Conservation (phyloP, 2,329 filamentous ascomycete species). For the Gnomoniopsis smithogilvyi region DNA sequence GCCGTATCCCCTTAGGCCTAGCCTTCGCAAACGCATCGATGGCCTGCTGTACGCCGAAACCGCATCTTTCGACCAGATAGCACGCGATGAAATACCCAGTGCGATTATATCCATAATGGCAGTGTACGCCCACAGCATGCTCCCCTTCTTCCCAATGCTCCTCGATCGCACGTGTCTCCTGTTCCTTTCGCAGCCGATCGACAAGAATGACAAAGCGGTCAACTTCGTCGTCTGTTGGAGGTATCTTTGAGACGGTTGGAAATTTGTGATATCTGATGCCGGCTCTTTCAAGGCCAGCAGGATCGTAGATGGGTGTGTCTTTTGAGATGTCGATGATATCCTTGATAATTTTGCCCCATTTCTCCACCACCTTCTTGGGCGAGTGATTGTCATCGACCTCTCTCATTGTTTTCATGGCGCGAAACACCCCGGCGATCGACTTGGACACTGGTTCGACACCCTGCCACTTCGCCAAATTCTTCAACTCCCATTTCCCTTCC, state of each 20-base stretch:
- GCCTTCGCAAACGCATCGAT: slow-evolving; percentile 72
- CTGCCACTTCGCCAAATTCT: slow-evolving; percentile 91
- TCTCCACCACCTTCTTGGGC: slow-evolving; percentile 65
- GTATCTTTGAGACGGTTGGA: slow-evolving; percentile 87
- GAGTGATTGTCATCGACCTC: slow-evolving; percentile 84
- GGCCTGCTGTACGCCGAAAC: slow-evolving; percentile 69
- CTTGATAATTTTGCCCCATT: slow-evolving; percentile 65
- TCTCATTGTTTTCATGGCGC: slow-evolving; percentile 88
- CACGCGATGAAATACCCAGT: slow-evolving; percentile 89
- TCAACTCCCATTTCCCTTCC: slow-evolving; percentile 96
- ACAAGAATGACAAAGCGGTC: slow-evolving; percentile 52
- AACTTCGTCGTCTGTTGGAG: slow-evolving; percentile 59
- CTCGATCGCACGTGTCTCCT: slow-evolving; percentile 42
- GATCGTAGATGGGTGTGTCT: slow-evolving; percentile 86
- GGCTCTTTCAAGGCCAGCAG: slow-evolving; percentile 61
- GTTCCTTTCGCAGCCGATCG: slow-evolving; percentile 57
- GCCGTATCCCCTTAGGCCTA: slow-evolving; percentile 79
- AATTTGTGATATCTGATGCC: slow-evolving; percentile 80
- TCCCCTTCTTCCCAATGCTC: slow-evolving; percentile 34
- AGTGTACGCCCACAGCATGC: slow-evolving; percentile 78
- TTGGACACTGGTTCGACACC: slow-evolving; percentile 73
- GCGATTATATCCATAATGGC: slow-evolving; percentile 93
- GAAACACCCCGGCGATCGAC: slow-evolving; percentile 75
- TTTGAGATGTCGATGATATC: slow-evolving; percentile 89
- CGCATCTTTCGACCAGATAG: slow-evolving; percentile 82